Percentiles rank a stretch among this genome's conserved stretches.
These are phyloP conservation scores for Canna indica DNA, from an alignment of 176 grass and related monocot species.

Conservation along the genomic window DNA sequence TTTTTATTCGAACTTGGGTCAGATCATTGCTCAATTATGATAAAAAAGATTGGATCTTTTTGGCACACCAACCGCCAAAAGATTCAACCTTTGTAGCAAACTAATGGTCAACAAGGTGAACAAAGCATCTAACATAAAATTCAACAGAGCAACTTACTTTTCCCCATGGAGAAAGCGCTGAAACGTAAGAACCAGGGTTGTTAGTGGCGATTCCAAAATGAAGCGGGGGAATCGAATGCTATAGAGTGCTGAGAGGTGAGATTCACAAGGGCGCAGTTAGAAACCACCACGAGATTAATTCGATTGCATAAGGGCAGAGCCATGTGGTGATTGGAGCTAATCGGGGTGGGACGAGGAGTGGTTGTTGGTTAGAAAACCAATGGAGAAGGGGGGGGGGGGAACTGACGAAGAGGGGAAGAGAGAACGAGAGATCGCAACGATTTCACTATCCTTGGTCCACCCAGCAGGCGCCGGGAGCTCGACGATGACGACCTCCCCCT, in stretches of 20 bases:
- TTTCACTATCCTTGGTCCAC: too few relatives aligned
- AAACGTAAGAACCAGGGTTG: not conserved
- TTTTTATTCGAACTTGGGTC: not conserved
- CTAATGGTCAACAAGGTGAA: not conserved
- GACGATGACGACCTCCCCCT: too few relatives aligned
- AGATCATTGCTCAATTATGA: not conserved
- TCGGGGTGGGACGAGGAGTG: not conserved
- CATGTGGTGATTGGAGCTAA: conserved; percentile 21
- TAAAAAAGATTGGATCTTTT: not conserved
- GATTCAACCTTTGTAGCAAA: too few relatives aligned
- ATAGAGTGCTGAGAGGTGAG: not conserved
- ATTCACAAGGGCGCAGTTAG: not conserved
- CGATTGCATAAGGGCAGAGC: conserved; percentile 27
- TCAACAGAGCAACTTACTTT: not conserved
- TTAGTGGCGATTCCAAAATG: conserved; percentile 10
- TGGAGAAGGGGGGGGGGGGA: not conserved
- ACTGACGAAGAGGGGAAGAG: not conserved
- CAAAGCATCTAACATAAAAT: not conserved
- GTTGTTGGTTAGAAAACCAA: not conserved
- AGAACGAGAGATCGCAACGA: not conserved
- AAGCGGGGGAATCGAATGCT: not conserved
- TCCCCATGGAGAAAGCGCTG: conserved; percentile 10
- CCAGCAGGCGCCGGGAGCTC: too few relatives aligned
- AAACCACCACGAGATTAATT: conserved; percentile 4
- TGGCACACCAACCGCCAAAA: too few relatives aligned